Percentiles rank a stretch among this genome's conserved stretches.
Evolutionary conservation across 495 filamentous ascomycete genomes (phyloP).

Genomic region (Penicillium bovifimosum): DNA sequence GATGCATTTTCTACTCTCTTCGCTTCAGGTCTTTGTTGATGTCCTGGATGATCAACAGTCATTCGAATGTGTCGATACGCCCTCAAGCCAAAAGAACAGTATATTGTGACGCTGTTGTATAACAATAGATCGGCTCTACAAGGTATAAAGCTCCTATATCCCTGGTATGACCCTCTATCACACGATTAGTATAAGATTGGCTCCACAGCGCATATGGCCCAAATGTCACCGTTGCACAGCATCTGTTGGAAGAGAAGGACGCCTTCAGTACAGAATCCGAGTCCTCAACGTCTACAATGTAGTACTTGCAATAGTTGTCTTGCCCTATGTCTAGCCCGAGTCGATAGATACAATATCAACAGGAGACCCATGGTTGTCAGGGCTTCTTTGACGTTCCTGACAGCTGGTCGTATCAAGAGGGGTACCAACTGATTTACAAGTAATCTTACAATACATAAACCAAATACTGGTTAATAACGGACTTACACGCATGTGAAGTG

Average conservation of each 20-base stretch:
- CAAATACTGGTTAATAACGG: neutral
- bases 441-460: neutral
- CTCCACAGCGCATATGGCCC: neutral
- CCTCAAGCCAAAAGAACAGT: neutral
- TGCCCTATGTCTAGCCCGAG: neutral
- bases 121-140: too few species aligned
- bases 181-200: neutral
- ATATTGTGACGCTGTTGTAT: neutral
- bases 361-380: neutral
- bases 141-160: neutral
- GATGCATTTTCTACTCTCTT: neutral
- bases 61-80: too few species aligned
- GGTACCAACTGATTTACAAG: constrained; percentile 3
- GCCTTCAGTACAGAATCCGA: neutral
- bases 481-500: neutral
- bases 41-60: neutral
- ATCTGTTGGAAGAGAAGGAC: neutral
- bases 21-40: neutral
- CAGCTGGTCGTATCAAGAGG: constrained; percentile 25
- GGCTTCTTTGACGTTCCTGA: constrained; percentile 17
- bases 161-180: neutral
- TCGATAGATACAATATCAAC: neutral
- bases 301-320: too few species aligned
- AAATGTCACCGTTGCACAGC: neutral
- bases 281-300: neutral